Conservation (phyloP, 768 basidiomycete genomes). For the Sporobolomyces roseus region DNA sequence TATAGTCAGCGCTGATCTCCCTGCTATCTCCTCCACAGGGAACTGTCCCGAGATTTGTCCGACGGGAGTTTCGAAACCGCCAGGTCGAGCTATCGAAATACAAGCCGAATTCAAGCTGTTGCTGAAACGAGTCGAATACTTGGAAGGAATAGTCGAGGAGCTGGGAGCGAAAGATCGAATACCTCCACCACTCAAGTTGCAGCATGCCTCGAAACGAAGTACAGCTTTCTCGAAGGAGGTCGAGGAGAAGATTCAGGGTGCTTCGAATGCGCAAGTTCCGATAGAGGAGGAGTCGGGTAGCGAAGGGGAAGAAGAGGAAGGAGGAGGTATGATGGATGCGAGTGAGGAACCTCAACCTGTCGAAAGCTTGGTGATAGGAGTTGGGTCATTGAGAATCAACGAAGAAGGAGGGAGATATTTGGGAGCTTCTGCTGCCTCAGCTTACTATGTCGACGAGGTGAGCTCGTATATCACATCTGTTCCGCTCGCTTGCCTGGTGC, state of each 20-base stretch:
- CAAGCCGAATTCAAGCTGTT: slow-evolving; percentile 29
- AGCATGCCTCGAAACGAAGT: slow-evolving; percentile 9
- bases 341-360: neutral
- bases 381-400: slow-evolving; percentile 27
- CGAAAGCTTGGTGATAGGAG: slow-evolving; percentile 8
- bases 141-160: slow-evolving; percentile 10
- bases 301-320: neutral
- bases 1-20: neutral
- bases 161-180: slow-evolving; percentile 13
- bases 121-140: slow-evolving; percentile 13
- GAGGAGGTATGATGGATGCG: neutral
- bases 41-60: slow-evolving; percentile 31
- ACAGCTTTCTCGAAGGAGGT: slow-evolving; percentile 17
- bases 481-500: too few species aligned
- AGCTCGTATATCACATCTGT: too few species aligned
- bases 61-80: slow-evolving; percentile 7
- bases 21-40: slow-evolving; percentile 10
- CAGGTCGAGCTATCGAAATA: slow-evolving; percentile 21
- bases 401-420: slow-evolving; percentile 23
- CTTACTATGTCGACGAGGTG: slow-evolving; percentile 33
- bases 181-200: slow-evolving; percentile 18
- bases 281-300: neutral
- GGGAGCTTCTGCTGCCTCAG: slow-evolving; percentile 13
- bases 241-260: slow-evolving; percentile 11
- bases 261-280: neutral